Percentiles rank a stretch among this genome's conserved stretches.
Conservation (phyloP, 139 green algal genomes). For the Micractinium sp. region DNA sequence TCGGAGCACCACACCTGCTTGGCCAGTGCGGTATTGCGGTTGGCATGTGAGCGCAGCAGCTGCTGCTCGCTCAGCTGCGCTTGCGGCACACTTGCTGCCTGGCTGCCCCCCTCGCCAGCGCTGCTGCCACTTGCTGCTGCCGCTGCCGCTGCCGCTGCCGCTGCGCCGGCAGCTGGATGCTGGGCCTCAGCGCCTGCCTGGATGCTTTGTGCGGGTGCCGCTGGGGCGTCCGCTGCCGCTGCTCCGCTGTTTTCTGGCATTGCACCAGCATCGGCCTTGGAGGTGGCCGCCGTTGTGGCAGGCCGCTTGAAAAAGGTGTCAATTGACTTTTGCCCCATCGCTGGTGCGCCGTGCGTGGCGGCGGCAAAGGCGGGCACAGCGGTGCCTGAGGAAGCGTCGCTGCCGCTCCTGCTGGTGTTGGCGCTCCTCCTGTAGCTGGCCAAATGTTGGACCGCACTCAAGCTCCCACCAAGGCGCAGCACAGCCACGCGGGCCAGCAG, state of each 20-base stretch:
- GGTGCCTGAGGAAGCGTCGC: not conserved
- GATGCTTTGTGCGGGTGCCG: not conserved
- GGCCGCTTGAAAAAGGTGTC: constrained; percentile 37
- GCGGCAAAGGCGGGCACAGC: not conserved
- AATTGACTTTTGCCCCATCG: constrained; percentile 42
- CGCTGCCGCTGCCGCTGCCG: not conserved
- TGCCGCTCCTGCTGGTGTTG: not conserved
- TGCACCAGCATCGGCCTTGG: not conserved
- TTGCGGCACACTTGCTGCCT: not conserved
- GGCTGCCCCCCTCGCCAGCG: not conserved
- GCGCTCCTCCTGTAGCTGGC: not conserved
- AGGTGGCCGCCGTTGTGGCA: not conserved
- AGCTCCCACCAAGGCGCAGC: not conserved
- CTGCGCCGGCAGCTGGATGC: not conserved
- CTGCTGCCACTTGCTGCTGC: not conserved
- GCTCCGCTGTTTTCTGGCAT: not conserved
- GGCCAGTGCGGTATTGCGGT: constrained; percentile 43
- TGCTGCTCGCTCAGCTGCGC: constrained; percentile 30
- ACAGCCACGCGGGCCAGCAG: not conserved
- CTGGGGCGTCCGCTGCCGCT: not conserved
- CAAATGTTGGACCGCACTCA: not conserved
- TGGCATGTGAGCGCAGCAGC: constrained; percentile 23
- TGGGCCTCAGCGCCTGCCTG: not conserved
- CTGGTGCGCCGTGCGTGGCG: not conserved
- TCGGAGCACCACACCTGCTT: constrained; percentile 30